phyloP scores from a whole-genome alignment of 352 stramenopile genomes.

The Globisporangium radiosum region DNA sequence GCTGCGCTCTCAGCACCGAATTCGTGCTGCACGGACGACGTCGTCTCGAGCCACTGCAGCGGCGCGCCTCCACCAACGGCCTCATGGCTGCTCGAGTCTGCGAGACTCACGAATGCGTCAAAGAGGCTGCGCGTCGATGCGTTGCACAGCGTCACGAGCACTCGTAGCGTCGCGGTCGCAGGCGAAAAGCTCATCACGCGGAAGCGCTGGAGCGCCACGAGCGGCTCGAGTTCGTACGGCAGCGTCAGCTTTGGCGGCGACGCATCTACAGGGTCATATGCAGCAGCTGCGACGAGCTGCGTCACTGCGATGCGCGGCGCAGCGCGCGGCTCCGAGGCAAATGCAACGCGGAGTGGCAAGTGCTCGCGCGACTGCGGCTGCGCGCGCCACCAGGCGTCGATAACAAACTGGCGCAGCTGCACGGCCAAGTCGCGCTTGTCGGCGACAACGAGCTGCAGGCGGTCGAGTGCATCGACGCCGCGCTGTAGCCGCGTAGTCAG shows the following conservation, averaged over 20 bases:
- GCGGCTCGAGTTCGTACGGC: slow-evolving; percentile 7
- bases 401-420: slow-evolving; percentile 30
- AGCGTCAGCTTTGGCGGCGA: background rate
- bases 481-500: slow-evolving; percentile 30
- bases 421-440: slow-evolving; percentile 34
- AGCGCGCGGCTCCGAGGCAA: background rate
- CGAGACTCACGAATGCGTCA: slow-evolving; percentile 24
- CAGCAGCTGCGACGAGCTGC: slow-evolving; percentile 2
- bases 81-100: background rate
- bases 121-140: slow-evolving; percentile 11
- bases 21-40: slow-evolving; percentile 2
- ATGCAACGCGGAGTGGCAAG: background rate
- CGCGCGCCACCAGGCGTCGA: slow-evolving; percentile 19
- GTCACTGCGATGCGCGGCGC: slow-evolving; percentile 2
- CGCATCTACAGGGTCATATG: background rate
- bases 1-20: slow-evolving; percentile 2
- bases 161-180: slow-evolving; percentile 23
- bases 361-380: background rate
- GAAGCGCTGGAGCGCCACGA: slow-evolving; percentile 27
- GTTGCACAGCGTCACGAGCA: slow-evolving; percentile 27
- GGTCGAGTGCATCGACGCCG: slow-evolving; percentile 26
- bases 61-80: background rate
- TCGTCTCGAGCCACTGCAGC: background rate
- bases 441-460: slow-evolving; percentile 27
- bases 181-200: slow-evolving; percentile 28